phyloP scores from a whole-genome alignment of 2,329 filamentous ascomycete species.

The Alternaria brassicae region DNA sequence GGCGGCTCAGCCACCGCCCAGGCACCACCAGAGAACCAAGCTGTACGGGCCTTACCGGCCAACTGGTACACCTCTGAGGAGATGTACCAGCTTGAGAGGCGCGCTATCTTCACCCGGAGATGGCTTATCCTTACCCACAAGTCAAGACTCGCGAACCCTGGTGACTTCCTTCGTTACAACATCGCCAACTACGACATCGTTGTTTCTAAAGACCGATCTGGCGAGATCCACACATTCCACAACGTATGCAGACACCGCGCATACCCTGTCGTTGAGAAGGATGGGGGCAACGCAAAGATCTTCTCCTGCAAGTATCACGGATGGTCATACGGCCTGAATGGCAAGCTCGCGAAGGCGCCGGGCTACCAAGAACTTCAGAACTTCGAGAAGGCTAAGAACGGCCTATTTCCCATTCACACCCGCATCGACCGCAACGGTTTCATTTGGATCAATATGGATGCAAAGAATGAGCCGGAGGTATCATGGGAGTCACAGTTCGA shows the following conservation, averaged over 20 bases:
- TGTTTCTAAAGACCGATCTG: slow-evolving; percentile 49
- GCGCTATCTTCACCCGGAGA: slow-evolving; percentile 61
- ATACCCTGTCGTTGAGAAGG: slow-evolving; percentile 52
- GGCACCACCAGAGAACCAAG: slow-evolving; percentile 23
- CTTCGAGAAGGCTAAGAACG: slow-evolving; percentile 52
- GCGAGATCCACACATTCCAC: slow-evolving; percentile 52
- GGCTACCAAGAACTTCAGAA: slow-evolving; percentile 50
- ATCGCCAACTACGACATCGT: slow-evolving; percentile 54
- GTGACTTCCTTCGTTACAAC: slow-evolving; percentile 63
- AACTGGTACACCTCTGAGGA: slow-evolving; percentile 52
- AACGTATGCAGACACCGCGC: slow-evolving; percentile 57
- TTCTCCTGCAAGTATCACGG: slow-evolving; percentile 57
- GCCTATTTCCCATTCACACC: slow-evolving; percentile 46
- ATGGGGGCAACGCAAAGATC: slow-evolving; percentile 49
- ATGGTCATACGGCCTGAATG: slow-evolving; percentile 56
- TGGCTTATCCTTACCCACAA: slow-evolving; percentile 65
- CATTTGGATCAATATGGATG: slow-evolving; percentile 49
- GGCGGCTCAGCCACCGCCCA: slow-evolving; percentile 24
- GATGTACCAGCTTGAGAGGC: slow-evolving; percentile 57
- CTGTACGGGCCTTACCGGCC: slow-evolving; percentile 53
- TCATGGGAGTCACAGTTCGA: slow-evolving; percentile 43
- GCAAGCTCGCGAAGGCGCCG: slow-evolving; percentile 54
- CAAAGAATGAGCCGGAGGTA: slow-evolving; percentile 39
- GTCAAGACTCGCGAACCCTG: slow-evolving; percentile 58
- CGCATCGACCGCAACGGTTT: slow-evolving; percentile 44